Evolutionary conservation across 129 eudicot genomes (phyloP).

Genomic region (Lactuca saligna): DNA sequence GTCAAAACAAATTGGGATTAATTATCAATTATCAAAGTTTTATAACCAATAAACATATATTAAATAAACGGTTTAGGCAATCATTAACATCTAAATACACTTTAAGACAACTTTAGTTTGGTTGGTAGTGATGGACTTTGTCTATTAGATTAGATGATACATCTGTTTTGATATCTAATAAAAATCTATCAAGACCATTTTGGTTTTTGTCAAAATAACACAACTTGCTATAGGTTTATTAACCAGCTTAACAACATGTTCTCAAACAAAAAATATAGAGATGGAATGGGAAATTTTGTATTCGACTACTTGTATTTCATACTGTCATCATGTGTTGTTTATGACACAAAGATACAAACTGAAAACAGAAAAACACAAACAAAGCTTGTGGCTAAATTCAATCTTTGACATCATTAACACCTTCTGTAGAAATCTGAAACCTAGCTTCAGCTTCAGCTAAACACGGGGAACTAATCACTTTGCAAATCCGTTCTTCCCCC

Average conservation of each 20-base stretch:
- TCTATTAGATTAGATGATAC: no score
- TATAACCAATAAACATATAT: background rate
- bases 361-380: background rate
- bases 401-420: slow-evolving; percentile 91
- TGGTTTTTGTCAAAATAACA: no score
- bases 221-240: no score
- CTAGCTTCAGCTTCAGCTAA: slow-evolving; percentile 97
- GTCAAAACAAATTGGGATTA: background rate
- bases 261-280: no score
- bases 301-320: slow-evolving; percentile 3
- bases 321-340: background rate
- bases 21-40: background rate
- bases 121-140: background rate
- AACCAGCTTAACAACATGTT: no score
- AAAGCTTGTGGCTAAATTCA: slow-evolving; percentile 20
- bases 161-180: no score
- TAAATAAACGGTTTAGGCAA: background rate
- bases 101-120: background rate
- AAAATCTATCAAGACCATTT: no score
- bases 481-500: slow-evolving; percentile 90
- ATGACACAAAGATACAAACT: background rate
- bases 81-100: background rate
- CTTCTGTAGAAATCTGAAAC: slow-evolving; percentile 78
- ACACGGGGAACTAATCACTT: slow-evolving; percentile 94
- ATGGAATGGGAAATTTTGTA: no score